Evolutionary conservation across 129 eudicot species (phyloP).

Genomic region (Calendula officinalis): DNA sequence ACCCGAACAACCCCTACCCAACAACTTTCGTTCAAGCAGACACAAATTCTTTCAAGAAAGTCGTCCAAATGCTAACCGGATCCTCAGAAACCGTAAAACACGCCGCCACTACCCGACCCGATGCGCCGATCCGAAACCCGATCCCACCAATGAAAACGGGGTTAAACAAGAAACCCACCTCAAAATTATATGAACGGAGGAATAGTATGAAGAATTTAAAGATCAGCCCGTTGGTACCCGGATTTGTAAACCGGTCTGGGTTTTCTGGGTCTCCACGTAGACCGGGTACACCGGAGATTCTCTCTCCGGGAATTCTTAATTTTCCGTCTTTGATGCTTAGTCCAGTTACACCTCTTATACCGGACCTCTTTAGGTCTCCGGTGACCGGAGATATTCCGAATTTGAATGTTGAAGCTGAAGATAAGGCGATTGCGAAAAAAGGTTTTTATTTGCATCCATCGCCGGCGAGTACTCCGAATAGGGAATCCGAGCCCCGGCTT

Average conservation of each 20-base stretch:
- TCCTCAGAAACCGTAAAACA: conserved; percentile 68
- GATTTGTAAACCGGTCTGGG: conserved; percentile 34
- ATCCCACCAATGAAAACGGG: conserved; percentile 69
- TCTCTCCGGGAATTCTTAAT: conserved; percentile 73
- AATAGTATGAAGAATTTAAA: conserved; percentile 65
- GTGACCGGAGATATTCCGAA: conserved; percentile 18
- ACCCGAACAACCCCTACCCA: conserved; percentile 83
- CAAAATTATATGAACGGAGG: conserved; percentile 73
- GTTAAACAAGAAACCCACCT: conserved; percentile 45
- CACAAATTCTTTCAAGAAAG: conserved; percentile 84
- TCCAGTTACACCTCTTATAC: conserved; percentile 92
- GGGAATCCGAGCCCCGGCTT: conserved; percentile 81
- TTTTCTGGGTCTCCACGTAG: conserved; percentile 48
- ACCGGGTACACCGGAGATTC: conserved; percentile 57
- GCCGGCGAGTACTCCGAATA: conserved; percentile 67
- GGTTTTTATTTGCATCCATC: conserved; percentile 86
- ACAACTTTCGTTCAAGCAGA: conserved; percentile 98
- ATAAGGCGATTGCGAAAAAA: conserved; percentile 66
- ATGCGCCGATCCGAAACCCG: conserved; percentile 39
- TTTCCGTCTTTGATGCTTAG: conserved; percentile 74
- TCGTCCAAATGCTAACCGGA: conserved; percentile 97
- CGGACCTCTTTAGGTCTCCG: conserved; percentile 76
- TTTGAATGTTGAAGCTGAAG: conserved; percentile 56
- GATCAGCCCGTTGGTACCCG: conserved; percentile 62
- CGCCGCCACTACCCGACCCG: conserved; percentile 43